Evolutionary conservation across 345 rosid species (phyloP).

Genomic region (Moricandia moricandioides): DNA sequence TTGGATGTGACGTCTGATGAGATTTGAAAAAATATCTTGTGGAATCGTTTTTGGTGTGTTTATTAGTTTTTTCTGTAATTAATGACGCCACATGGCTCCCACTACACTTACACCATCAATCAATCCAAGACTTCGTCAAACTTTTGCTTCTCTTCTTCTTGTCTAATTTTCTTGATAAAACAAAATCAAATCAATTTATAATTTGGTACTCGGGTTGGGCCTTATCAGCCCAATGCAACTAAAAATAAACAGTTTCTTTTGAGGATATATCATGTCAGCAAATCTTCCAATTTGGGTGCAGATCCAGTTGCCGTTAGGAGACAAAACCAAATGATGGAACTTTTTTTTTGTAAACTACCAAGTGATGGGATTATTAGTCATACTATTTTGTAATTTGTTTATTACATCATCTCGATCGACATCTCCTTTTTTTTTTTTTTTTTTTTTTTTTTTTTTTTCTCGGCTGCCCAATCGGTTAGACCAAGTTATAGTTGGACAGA

Average conservation of each 20-base stretch:
- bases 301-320: not conserved
- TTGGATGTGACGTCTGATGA: conserved; percentile 13
- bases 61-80: not conserved
- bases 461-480: too few species aligned
- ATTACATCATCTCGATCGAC: too few species aligned
- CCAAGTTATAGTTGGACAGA: too few species aligned
- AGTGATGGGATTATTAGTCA: not conserved
- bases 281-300: too few species aligned
- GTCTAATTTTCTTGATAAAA: not conserved
- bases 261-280: not conserved
- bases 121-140: conserved; percentile 3
- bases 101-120: not conserved
- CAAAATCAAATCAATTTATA: not conserved
- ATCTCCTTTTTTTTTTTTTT: too few species aligned
- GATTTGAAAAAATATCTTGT: not conserved
- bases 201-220: not conserved
- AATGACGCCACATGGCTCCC: conserved; percentile 24
- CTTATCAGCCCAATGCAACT: not conserved
- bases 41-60: conserved; percentile 1
- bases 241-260: not conserved
- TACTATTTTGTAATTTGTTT: too few species aligned
- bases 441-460: too few species aligned
- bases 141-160: not conserved
- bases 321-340: not conserved
- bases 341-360: too few species aligned